Conservation (phyloP, 2,329 filamentous ascomycete species). For the Talaromyces sp. region DNA sequence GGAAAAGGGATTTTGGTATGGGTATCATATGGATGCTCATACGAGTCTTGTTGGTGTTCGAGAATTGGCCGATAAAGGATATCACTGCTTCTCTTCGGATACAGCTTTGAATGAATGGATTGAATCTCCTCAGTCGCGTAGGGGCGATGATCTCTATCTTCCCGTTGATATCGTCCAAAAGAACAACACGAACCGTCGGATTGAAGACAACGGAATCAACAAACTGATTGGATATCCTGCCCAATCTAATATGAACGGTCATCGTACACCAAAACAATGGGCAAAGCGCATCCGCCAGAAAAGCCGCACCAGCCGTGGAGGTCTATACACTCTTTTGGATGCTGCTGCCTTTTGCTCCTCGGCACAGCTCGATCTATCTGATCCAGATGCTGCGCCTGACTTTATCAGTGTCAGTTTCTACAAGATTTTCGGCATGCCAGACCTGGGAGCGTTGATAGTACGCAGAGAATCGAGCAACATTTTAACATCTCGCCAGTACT, state of each 20-base stretch:
- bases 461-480: slow-evolving; percentile 62
- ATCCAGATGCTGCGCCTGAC: slow-evolving; percentile 62
- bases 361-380: slow-evolving; percentile 64
- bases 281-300: slow-evolving; percentile 43
- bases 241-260: slow-evolving; percentile 89
- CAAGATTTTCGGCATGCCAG: slow-evolving; percentile 94
- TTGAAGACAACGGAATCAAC: slow-evolving; percentile 18
- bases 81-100: slow-evolving; percentile 60
- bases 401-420: slow-evolving; percentile 86
- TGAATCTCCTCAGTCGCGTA: not conserved
- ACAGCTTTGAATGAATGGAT: slow-evolving; percentile 63
- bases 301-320: slow-evolving; percentile 20
- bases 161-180: slow-evolving; percentile 26
- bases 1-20: slow-evolving; percentile 64
- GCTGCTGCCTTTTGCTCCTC: slow-evolving; percentile 78
- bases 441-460: slow-evolving; percentile 79
- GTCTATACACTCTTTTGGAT: slow-evolving; percentile 69
- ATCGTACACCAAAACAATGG: slow-evolving; percentile 68
- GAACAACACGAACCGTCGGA: not conserved
- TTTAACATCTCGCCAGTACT: slow-evolving; percentile 68
- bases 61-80: slow-evolving; percentile 60
- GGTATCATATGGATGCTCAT: slow-evolving; percentile 77
- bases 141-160: not conserved
- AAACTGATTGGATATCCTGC: slow-evolving; percentile 74
- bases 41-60: slow-evolving; percentile 80